Percentiles rank a stretch among this genome's conserved stretches.
Evolutionary conservation across 2,329 filamentous ascomycete genomes (phyloP).

Genomic region (Ustulina deusta): DNA sequence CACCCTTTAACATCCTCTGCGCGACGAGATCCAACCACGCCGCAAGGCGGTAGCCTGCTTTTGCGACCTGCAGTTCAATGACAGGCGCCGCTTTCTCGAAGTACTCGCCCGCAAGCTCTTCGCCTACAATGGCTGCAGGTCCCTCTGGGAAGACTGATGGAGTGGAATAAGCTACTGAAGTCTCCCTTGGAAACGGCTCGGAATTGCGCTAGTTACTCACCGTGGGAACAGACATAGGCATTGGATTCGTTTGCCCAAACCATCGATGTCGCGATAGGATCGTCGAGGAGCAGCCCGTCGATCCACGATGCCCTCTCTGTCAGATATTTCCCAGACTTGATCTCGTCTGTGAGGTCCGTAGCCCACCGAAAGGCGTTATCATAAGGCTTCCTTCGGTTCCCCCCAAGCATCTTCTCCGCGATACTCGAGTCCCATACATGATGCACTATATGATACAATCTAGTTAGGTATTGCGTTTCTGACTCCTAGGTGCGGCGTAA

Average conservation of each 20-base stretch:
- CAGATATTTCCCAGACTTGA: conserved; percentile 67
- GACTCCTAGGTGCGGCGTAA: background rate
- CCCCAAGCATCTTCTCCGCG: conserved; percentile 72
- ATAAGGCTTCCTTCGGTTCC: conserved; percentile 62
- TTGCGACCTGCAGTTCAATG: conserved; percentile 74
- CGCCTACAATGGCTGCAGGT: conserved; percentile 65
- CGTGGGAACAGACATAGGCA: conserved; percentile 70
- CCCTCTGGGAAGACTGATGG: conserved; percentile 71
- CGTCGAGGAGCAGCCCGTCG: conserved; percentile 65
- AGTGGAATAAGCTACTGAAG: conserved; percentile 33
- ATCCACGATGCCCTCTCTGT: conserved; percentile 66
- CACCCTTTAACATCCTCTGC: conserved; percentile 48
- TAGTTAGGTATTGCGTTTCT: conserved; percentile 26
- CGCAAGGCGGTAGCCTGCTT: conserved; percentile 75
- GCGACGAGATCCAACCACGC: conserved; percentile 74
- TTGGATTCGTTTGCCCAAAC: conserved; percentile 74
- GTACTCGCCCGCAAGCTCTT: conserved; percentile 73
- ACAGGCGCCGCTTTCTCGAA: conserved; percentile 72
- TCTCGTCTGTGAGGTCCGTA: conserved; percentile 64
- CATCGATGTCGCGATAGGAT: conserved; percentile 68
- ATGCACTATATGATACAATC: conserved; percentile 60
- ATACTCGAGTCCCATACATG: conserved; percentile 80
- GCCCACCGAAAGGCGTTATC: conserved; percentile 67
- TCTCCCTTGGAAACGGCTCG: conserved; percentile 20
- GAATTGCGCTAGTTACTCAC: conserved; percentile 55